A percentile compares a stretch with the other conserved stretches of the same genome.
Evolutionary conservation across 1,284 basidiomycete species (phyloP).

Genomic region (Vanrija sp.): DNA sequence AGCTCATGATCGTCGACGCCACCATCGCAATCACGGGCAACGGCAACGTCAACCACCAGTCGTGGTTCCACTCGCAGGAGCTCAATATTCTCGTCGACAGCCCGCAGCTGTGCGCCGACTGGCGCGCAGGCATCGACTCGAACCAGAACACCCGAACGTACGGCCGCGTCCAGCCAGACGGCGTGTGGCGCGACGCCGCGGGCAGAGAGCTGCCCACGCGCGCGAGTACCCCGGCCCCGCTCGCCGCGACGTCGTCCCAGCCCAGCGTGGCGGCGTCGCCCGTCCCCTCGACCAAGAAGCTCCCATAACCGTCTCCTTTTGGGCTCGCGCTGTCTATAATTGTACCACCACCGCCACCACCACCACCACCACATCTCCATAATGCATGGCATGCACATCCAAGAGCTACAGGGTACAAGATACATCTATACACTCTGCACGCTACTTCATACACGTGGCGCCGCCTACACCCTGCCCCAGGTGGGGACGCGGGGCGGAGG

Average conservation of each 20-base stretch:
- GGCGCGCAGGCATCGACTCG: slow-evolving; percentile 58
- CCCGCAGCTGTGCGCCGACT: slow-evolving; percentile 57
- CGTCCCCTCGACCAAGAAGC: not conserved
- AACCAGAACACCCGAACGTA: slow-evolving; percentile 67
- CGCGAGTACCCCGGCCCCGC: not conserved
- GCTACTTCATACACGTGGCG: too few relatives aligned
- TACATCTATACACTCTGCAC: too few relatives aligned
- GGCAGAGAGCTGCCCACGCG: slow-evolving; percentile 17
- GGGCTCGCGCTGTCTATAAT: too few relatives aligned
- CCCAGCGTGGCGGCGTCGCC: not conserved
- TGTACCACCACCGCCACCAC: too few relatives aligned
- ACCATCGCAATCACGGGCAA: slow-evolving; percentile 57
- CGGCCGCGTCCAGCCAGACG: slow-evolving; percentile 46
- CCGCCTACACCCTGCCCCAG: too few relatives aligned
- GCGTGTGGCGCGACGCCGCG: slow-evolving; percentile 30
- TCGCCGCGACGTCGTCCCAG: not conserved
- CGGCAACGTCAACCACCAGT: slow-evolving; percentile 57
- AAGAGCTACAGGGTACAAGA: too few relatives aligned
- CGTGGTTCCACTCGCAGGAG: slow-evolving; percentile 72
- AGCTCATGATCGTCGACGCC: slow-evolving; percentile 66
- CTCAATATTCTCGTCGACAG: slow-evolving; percentile 69
- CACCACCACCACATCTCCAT: too few relatives aligned
- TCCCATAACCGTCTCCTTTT: not conserved
- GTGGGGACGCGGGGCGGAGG: too few relatives aligned
- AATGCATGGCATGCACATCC: too few relatives aligned